Evolutionary conservation across 768 basidiomycete genomes (phyloP), one percentile per base, ranked within the genome.

Genomic region (Kwoniella europaea): DNA sequence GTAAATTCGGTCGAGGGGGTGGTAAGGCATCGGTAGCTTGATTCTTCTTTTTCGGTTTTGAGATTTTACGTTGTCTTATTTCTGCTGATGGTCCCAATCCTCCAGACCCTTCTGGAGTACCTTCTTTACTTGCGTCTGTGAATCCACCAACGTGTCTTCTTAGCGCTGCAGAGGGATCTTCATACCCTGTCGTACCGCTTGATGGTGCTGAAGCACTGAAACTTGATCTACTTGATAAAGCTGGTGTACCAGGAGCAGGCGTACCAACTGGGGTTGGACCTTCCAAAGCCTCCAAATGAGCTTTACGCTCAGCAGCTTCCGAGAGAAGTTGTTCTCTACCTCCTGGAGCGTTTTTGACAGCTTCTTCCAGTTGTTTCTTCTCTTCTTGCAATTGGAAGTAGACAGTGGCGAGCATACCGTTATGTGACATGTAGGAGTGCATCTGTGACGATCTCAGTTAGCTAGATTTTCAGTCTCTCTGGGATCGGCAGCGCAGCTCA

Each of bases 371-470:
- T 53, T 87, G 79, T 0, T 88, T 86, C 64, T 89, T 87, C 43
- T 86, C 83, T 18, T 85, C 80, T 13, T 71, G 64, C 2, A 76
- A 73, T 2, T 72, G 74, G 57, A 55, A 70, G 53, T 75, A 71
- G 42, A 82, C 78, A n/a, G 80, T 82, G 69, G 91, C 88, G 22
- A 97, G 88, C 75, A 92, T 89, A 5, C 96, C 93, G 79, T 98
- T 98, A 54, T 91, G 88, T 22, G 90, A 88, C 82, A 92, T 88
- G 84, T 98, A 99, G 4, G 94, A 97, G 83, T 99, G 95, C 87
- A 96, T 91, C 85, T 97, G 92, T 5, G 61, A 24, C 29, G 54
- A 5, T 20, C 20, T 74, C 29, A 72, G 77, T 68, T 42, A 27
- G 44, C 20, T 29, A 3, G 41, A 35, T 35, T 1, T 35, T 35